These are phyloP conservation scores for Thelephora ganbajun DNA, from an alignment of 768 basidiomycete genomes.

Conservation along the genomic window DNA sequence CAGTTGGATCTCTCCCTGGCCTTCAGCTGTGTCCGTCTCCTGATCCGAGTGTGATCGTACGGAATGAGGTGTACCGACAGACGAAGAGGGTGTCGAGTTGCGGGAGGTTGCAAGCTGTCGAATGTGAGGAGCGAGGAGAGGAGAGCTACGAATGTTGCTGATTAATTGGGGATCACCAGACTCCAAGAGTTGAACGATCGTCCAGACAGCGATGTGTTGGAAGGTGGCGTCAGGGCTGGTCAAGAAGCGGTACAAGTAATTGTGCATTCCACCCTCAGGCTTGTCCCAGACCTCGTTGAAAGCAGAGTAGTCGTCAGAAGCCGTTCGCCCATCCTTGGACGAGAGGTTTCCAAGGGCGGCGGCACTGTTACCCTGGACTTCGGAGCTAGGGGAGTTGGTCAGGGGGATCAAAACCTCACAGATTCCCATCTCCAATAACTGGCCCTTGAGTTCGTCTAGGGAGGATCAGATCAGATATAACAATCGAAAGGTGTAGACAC, in stretches of 20 bases:
- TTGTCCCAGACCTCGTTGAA: slow-evolving; percentile 98
- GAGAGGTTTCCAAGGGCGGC: slow-evolving; percentile 96
- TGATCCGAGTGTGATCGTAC: slow-evolving; percentile 62
- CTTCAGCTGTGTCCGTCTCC: slow-evolving; percentile 76
- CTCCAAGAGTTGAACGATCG: slow-evolving; percentile 92
- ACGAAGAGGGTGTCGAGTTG: slow-evolving; percentile 56
- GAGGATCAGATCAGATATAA: slow-evolving; percentile 1
- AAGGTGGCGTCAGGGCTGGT: slow-evolving; percentile 91
- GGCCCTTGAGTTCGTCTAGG: slow-evolving; percentile 90
- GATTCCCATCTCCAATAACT: slow-evolving; percentile 95
- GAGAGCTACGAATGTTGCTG: slow-evolving; percentile 80
- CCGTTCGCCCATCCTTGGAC: slow-evolving; percentile 76
- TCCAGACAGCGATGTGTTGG: slow-evolving; percentile 99
- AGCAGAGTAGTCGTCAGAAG: slow-evolving; percentile 83
- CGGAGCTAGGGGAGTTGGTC: slow-evolving; percentile 90
- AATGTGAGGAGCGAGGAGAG: slow-evolving; percentile 72
- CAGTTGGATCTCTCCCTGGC: slow-evolving; percentile 82
- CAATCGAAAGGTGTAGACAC: slow-evolving; percentile 15
- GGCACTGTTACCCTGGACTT: slow-evolving; percentile 97
- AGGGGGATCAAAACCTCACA: slow-evolving; percentile 95
- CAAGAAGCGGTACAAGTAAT: slow-evolving; percentile 87
- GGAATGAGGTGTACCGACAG: slow-evolving; percentile 60
- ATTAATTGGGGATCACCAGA: slow-evolving; percentile 90
- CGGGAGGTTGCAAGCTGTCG: slow-evolving; percentile 67
- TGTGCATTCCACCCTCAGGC: slow-evolving; percentile 94